Conservation (phyloP, 2,329 filamentous ascomycete species). For the Ascochyta pisi region DNA sequence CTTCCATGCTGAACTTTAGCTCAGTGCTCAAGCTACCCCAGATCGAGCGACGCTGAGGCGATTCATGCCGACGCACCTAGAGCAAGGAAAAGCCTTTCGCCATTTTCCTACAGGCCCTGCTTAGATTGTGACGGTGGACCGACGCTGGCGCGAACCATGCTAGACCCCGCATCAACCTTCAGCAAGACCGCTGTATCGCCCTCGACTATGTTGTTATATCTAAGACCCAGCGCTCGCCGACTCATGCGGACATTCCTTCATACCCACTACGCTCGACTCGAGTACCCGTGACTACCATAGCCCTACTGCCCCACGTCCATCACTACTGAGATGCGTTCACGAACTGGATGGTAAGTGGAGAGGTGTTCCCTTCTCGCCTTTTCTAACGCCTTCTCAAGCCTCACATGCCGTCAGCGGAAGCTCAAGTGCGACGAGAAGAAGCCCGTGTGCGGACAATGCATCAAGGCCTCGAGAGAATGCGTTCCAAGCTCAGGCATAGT, state of each 20-base stretch:
- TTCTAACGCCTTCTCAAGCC: slow-evolving; percentile 32
- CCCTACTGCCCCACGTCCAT: slow-evolving; percentile 24
- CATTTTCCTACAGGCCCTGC: slow-evolving; percentile 31
- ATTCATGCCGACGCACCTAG: slow-evolving; percentile 40
- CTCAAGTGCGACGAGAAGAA: slow-evolving; percentile 71
- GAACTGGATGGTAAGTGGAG: slow-evolving; percentile 48
- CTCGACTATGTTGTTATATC: slow-evolving; percentile 40
- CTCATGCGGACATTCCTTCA: slow-evolving; percentile 29
- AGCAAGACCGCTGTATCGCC: slow-evolving; percentile 30
- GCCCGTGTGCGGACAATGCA: slow-evolving; percentile 66
- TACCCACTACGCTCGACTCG: slow-evolving; percentile 33
- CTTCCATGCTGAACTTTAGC: slow-evolving; percentile 26
- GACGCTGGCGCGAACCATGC: slow-evolving; percentile 45
- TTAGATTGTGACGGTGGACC: slow-evolving; percentile 37
- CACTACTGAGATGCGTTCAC: slow-evolving; percentile 44
- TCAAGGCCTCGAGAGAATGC: slow-evolving; percentile 66
- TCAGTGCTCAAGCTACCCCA: slow-evolving; percentile 32
- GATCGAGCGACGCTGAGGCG: slow-evolving; percentile 35
- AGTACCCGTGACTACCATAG: slow-evolving; percentile 22
- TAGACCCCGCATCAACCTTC: slow-evolving; percentile 44
- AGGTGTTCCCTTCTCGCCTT: slow-evolving; percentile 1
- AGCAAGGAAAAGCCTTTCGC: slow-evolving; percentile 34
- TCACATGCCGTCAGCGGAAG: slow-evolving; percentile 66
- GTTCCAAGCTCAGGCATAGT: slow-evolving; percentile 68
- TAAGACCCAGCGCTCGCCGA: slow-evolving; percentile 34